Conservation (phyloP, 1,284 basidiomycete species). For the Fomitopsis betulina region DNA sequence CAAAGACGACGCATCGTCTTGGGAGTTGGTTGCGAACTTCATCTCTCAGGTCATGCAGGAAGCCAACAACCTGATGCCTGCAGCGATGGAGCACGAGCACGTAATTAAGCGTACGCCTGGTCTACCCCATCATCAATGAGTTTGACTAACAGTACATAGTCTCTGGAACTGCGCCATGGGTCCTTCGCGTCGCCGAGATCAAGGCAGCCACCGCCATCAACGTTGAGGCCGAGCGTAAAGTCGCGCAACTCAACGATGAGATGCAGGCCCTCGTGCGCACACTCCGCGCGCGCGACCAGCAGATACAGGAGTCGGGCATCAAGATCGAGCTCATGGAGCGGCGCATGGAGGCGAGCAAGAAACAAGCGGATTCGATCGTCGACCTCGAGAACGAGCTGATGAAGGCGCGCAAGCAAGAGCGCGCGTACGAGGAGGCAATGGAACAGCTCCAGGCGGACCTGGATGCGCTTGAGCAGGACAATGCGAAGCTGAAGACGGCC, state of each 20-base stretch:
- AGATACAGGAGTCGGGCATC: slow-evolving; percentile 82
- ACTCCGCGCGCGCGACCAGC: slow-evolving; percentile 84
- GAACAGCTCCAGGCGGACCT: slow-evolving; percentile 89
- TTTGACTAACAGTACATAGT: slow-evolving; percentile 39
- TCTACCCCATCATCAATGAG: background rate
- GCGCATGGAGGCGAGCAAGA: slow-evolving; percentile 86
- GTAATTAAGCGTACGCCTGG: slow-evolving; percentile 64
- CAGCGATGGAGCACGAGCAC: slow-evolving; percentile 74
- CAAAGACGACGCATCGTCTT: slow-evolving; percentile 61
- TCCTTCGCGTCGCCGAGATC: slow-evolving; percentile 82
- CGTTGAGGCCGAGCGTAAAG: slow-evolving; percentile 87
- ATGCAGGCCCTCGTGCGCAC: slow-evolving; percentile 82
- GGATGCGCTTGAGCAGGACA: slow-evolving; percentile 84
- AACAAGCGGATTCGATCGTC: slow-evolving; percentile 78
- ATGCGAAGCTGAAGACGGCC: slow-evolving; percentile 72
- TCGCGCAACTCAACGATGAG: slow-evolving; percentile 83
- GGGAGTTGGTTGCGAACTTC: slow-evolving; percentile 73
- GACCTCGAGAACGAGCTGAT: slow-evolving; percentile 79
- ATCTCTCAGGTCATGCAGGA: slow-evolving; percentile 70
- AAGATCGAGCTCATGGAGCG: slow-evolving; percentile 95
- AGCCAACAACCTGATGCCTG: slow-evolving; percentile 63
- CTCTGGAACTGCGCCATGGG: slow-evolving; percentile 81
- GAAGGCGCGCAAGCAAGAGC: slow-evolving; percentile 83
- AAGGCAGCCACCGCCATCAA: slow-evolving; percentile 82
- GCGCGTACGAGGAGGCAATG: slow-evolving; percentile 88